Conservation (phyloP, 2,329 filamentous ascomycete genomes). For the Cryphonectria carpinicola region DNA sequence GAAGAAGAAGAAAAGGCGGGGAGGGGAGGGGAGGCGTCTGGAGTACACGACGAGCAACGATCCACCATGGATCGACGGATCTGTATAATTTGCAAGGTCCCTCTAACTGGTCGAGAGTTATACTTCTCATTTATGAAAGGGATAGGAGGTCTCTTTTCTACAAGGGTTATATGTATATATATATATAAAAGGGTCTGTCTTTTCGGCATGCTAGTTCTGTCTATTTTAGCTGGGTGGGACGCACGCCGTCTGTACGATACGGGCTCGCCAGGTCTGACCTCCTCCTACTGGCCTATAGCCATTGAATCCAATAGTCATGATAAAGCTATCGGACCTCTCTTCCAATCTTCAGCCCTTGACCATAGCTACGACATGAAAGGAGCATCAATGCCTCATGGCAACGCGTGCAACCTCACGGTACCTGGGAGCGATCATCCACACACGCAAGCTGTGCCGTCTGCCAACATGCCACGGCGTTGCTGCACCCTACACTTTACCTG, state of each 20-base stretch:
- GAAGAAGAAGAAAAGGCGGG: background rate
- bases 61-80: background rate
- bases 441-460: background rate
- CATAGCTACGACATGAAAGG: too few relatives aligned
- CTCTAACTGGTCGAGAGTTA: background rate
- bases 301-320: background rate
- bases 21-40: background rate
- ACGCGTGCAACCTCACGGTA: too few relatives aligned
- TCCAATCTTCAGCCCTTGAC: background rate
- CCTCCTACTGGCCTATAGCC: background rate
- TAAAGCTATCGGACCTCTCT: background rate
- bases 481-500: background rate
- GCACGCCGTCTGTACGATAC: background rate
- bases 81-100: constrained; percentile 7
- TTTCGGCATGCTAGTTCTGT: background rate
- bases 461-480: background rate
- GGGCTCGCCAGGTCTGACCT: background rate
- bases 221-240: background rate
- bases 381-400: too few relatives aligned
- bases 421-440: background rate
- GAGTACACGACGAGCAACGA: background rate
- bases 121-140: background rate
- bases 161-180: too few relatives aligned
- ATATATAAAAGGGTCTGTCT: too few relatives aligned
- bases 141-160: background rate